Evolutionary conservation across 169 alveolate genomes (phyloP).

Genomic region (Plasmodium cynomolgi): DNA sequence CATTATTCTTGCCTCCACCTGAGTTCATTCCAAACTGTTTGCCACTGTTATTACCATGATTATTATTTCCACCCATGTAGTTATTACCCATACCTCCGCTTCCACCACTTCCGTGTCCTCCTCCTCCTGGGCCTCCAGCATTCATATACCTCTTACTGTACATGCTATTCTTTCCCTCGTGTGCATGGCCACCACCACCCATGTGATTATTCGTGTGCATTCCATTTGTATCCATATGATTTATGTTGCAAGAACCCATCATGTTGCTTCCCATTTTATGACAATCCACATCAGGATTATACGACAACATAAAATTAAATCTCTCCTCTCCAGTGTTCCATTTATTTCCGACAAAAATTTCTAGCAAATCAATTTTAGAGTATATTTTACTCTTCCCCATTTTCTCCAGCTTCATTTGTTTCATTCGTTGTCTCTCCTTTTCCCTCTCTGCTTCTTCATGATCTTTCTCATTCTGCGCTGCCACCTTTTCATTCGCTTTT

Average conservation of each 20-base stretch:
- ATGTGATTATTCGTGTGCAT: background rate
- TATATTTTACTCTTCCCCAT: slow-evolving; percentile 14
- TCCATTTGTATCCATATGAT: slow-evolving; percentile 5
- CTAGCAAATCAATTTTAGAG: slow-evolving; percentile 51
- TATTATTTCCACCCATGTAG: slow-evolving; percentile 1
- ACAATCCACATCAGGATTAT: slow-evolving; percentile 1
- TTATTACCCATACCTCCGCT: background rate
- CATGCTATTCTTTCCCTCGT: background rate
- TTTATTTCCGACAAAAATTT: slow-evolving; percentile 52
- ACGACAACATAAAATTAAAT: slow-evolving; percentile 37
- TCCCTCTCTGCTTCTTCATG: slow-evolving; percentile 7
- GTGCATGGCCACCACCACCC: background rate
- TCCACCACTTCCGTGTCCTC: background rate
- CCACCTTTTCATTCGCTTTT: background rate
- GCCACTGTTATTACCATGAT: background rate
- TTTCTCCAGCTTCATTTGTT: slow-evolving; percentile 17
- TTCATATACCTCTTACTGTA: background rate
- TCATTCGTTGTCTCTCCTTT: background rate
- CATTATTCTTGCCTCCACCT: slow-evolving; percentile 5
- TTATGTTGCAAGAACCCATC: slow-evolving; percentile 7
- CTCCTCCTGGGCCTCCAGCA: background rate
- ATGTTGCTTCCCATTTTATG: background rate
- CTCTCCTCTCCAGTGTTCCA: slow-evolving; percentile 25
- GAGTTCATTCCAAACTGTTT: background rate
- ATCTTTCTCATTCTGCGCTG: background rate